Evolutionary conservation across 805 yeast species (phyloP).

Genomic region (Candida chauliodis): DNA sequence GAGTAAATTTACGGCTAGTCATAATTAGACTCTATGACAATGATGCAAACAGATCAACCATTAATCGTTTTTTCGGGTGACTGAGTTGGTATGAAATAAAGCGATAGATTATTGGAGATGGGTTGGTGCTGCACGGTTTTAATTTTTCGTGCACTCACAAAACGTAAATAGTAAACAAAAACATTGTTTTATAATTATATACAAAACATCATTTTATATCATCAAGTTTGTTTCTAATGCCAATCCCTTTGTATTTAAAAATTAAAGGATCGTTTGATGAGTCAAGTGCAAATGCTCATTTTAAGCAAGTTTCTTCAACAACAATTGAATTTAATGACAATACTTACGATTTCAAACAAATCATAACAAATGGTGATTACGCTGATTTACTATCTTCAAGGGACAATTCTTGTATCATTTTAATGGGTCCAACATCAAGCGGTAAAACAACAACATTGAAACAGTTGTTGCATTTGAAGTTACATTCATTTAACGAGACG

Average conservation of each 20-base stretch:
- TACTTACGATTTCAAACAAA: conserved; percentile 19
- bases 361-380: conserved; percentile 10
- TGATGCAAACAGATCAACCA: too few species aligned
- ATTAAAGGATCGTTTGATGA: conserved; percentile 13
- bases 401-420: conserved; percentile 14
- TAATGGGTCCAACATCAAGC: conserved; percentile 29
- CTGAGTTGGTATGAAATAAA: too few species aligned
- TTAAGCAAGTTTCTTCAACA: conserved; percentile 10
- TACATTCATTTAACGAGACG: conserved; percentile 5
- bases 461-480: conserved; percentile 13
- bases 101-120: too few species aligned
- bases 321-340: conserved; percentile 18
- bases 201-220: neutral
- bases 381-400: conserved; percentile 3
- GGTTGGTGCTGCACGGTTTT: too few species aligned
- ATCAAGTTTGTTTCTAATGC: neutral
- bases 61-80: too few species aligned
- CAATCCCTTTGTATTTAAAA: conserved; percentile 25
- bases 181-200: neutral
- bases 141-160: conserved; percentile 5
- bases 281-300: conserved; percentile 7
- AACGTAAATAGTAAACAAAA: conserved; percentile 1
- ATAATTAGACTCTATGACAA: too few species aligned
- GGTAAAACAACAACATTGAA: conserved; percentile 30
- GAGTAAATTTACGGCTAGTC: too few species aligned